Conservation (phyloP, 331 rosid species). For the Acacia concinna region DNA sequence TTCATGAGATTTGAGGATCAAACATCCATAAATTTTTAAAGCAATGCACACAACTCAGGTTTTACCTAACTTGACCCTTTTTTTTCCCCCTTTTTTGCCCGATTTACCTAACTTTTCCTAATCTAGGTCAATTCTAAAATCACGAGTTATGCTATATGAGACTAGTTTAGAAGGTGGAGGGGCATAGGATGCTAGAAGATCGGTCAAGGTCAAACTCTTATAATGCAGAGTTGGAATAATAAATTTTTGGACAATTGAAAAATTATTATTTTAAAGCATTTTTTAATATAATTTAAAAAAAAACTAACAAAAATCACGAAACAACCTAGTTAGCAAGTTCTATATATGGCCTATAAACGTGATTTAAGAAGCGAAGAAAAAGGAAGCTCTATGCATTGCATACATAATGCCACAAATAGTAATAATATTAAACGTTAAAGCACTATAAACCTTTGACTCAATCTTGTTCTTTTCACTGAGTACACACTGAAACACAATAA, state of each 20-base stretch:
- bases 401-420: not conserved
- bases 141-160: not conserved
- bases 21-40: too few species aligned
- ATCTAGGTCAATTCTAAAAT: not conserved
- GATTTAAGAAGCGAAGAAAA: too few species aligned
- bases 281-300: too few species aligned
- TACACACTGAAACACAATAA: not conserved
- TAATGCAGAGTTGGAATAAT: not conserved
- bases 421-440: not conserved
- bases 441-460: not conserved
- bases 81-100: too few species aligned
- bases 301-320: not conserved
- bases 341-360: too few species aligned
- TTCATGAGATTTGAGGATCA: too few species aligned
- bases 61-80: too few species aligned
- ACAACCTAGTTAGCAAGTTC: not conserved
- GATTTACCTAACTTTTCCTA: not conserved
- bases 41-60: too few species aligned
- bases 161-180: not conserved
- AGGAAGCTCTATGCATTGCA: not conserved
- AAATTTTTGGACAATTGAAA: not conserved
- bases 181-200: not conserved
- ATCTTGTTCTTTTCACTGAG: not conserved
- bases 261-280: not conserved
- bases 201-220: not conserved